Conservation (phyloP, 345 rosid genomes). For the Turritis glabra region DNA sequence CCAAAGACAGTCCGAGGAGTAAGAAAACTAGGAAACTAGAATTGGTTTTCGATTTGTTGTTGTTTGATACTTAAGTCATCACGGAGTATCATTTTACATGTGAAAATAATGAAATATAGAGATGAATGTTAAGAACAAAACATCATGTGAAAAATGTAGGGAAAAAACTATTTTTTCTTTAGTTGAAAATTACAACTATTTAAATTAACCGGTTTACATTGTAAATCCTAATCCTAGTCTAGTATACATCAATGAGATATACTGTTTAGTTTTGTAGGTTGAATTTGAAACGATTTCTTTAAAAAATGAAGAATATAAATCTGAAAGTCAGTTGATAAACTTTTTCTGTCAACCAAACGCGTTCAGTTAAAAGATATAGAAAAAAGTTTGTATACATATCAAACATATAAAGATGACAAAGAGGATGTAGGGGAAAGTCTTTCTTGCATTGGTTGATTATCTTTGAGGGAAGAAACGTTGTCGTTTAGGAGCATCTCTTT, state of each 20-base stretch:
- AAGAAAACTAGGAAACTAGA: neutral
- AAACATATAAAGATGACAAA: constrained; percentile 27
- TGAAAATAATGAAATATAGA: neutral
- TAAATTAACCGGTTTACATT: neutral
- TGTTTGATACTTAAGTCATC: neutral
- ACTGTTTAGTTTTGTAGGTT: accelerated
- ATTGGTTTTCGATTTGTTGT: neutral
- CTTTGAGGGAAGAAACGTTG: neutral
- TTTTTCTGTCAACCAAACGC: constrained; percentile 34
- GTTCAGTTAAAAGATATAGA: neutral
- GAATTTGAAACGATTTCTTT: neutral
- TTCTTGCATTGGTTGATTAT: neutral
- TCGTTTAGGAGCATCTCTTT: constrained; percentile 51
- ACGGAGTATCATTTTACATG: neutral
- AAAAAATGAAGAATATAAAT: accelerated
- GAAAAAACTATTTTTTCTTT: neutral
- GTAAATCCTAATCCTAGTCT: neutral
- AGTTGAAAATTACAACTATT: neutral
- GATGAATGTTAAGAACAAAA: neutral
- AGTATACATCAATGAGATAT: neutral
- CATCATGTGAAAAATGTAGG: neutral
- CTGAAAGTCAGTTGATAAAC: neutral
- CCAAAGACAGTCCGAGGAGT: neutral
- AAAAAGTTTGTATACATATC: neutral
- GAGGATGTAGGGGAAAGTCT: neutral